Evolutionary conservation across 345 rosid species (phyloP), one percentile per base, ranked within the genome.

Genomic region (Corymbia maculata): DNA sequence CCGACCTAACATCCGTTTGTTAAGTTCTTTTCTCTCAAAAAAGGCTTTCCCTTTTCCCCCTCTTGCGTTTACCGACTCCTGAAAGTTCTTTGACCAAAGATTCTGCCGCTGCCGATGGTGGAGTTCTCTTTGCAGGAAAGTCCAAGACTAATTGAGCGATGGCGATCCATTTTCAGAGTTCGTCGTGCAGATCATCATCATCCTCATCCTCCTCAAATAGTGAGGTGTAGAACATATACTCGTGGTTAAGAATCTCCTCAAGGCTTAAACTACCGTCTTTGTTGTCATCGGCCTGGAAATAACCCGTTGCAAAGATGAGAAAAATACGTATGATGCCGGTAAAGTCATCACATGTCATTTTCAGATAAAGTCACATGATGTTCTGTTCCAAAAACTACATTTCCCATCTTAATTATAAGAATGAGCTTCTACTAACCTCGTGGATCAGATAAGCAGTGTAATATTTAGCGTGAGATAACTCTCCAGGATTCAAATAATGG

Each of bases 401-500:
- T 42, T 26, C 66, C 30, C 6, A 14, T 26, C 52, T 6, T 47
- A 28, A 68, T n/a, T 1, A 22, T 42, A 68, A 24, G 57, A 10
- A 32, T 36, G 57, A 51, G 85, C 85, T 32, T 49, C 21, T 44
- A 87, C 88, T 86, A 17, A 96, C 98, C 97, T 93, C 90, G 13
- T 86, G 85, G 52, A 91, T 93, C 80, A 95, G 91, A 92, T 93
- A 94, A 61, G 89, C 90, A 26, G 95, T 90, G 90, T 92, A 93
- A 86, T 91, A 91, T 89, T 88, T 94, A 66, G 97, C 95, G n/a
- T 94, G 91, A 51, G 93, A 92, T 86, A 94, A 17, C 66, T 96
- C 95, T 87, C 97, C 97, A 12, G 97, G 97, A 85, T 92, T 91
- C 42, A 96, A 92, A 92, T 94, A 94, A 84, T n/a, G 85, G 79